Base-by-base conservation (phyloP, 305 asterid genomes). In the Solanum hybrid region DNA sequence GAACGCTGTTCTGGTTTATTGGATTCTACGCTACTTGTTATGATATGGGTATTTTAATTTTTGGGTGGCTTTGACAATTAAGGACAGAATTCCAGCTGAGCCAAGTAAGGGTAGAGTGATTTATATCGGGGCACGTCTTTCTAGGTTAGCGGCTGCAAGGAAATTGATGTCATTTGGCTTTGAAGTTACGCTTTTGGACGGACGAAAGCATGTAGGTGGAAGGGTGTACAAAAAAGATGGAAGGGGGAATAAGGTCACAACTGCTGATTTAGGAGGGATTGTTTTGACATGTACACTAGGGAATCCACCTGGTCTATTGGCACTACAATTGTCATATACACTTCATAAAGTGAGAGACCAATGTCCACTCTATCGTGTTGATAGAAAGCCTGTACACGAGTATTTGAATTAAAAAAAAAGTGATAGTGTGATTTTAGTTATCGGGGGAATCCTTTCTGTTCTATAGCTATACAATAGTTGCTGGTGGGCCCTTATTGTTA, bases 381-480 rank as follows among this genome's bases (percentile, higher is more conserved):
- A 51, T 51, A 20, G 66, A 16, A 51, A 16, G 66, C 66, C 4
- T 51, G 9, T 51, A 16, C 9, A 16, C n/a, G 4, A 51, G n/a
- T 16, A 51, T 14, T 46, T 46, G 64, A 16, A 46, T 14, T 42
- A 42, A 46, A 46, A 14, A 13, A 46, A 5, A 46, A 14, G 64
- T 5, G 22, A 14, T 2, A 5, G 22, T 46, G 60, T 46, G 7
- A 13, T 46, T 13, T 14, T 88, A 92, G 93, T 91, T 89, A 82
- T 69, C 96, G 98, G 85, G 99, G 99, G 3, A 97, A 93, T 97
- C 95, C 93, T 97, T 97, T 92, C 93, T 97, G 66, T 97, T 97
- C 92, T 97, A 95, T 92, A 95, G 96, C 93, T 97, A 96, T 87
- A 97, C 98, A 85, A 95, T 96, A 34, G 98, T 96, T 42, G 99